Base-by-base conservation (phyloP, 345 rosid species). In the Citrus cavaleriei region DNA sequence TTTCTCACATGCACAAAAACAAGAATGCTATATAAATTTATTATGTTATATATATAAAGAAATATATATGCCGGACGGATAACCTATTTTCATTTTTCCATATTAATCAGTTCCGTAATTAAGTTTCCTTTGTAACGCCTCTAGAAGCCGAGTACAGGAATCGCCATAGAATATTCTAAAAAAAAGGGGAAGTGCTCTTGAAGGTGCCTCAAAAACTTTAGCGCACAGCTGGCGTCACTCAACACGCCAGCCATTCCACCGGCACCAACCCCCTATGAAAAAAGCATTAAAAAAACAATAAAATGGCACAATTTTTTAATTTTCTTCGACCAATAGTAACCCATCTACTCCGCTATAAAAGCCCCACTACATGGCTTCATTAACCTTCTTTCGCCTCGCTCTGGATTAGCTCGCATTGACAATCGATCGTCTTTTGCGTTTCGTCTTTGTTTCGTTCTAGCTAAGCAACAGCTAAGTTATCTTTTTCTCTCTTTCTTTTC, bases 211-310 rank as follows among this genome's bases (percentile, higher is more conserved):
- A 1, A 46, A 24, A 59, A 24, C 6, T 19, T 1, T 38, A 25
- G 40, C 12, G 51, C 27, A 61, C 67, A 72, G 83, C 81, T 85
- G 87, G 83, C 89, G 88, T 86, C 87, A 86, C 38, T 7, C 32
- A 40, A 68, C 67, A 85, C 87, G 89, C 78, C 84, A 86, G 74
- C 81, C 10, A 38, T 72, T 32, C 38, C 86, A 81, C 81, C 78
- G 72, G 60, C 84, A 51, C 85, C 77, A 82, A 54, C 58, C n/a
- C 82, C 40, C 49, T 16, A 1, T 0, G 0, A 25, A 76, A 59
- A 13, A 7, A 16, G 18, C 24, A 54, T 54, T 6, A 66, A 16
- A 10, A 32, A 32, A 28, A 42, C 21, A 9, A 3, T 2, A 28
- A 68, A 22, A 21, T 19, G 38, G 54, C 57, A 49, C 34, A 25